These are phyloP conservation scores for Ceratocystis albifundus DNA, from an alignment of 2,329 filamentous ascomycete species.

Conservation along the genomic window DNA sequence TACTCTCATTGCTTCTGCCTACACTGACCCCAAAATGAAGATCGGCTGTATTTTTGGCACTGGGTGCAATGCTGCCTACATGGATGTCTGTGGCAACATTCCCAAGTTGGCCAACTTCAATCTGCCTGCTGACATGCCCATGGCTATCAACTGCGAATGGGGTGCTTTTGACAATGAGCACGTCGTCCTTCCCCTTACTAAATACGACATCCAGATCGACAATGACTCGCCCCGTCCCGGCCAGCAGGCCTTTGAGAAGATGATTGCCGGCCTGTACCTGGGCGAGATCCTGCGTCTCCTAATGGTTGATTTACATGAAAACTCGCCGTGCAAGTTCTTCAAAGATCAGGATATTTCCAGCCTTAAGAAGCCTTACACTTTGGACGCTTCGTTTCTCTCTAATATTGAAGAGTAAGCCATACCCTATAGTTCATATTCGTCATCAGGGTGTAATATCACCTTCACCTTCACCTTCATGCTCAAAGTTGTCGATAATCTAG, in stretches of 20 bases:
- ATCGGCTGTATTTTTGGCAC: constrained; percentile 98
- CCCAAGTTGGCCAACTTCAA: constrained; percentile 91
- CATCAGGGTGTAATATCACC: neutral
- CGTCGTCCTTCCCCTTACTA: constrained; percentile 71
- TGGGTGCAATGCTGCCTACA: constrained; percentile 95
- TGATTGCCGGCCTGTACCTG: constrained; percentile 89
- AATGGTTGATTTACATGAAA: constrained; percentile 74
- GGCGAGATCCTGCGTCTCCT: constrained; percentile 90
- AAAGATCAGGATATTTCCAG: constrained; percentile 67
- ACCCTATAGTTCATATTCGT: neutral
- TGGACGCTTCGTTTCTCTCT: constrained; percentile 89
- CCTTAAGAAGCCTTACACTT: constrained; percentile 73
- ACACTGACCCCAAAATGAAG: constrained; percentile 86
- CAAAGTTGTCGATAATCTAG: neutral
- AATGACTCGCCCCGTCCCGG: constrained; percentile 83
- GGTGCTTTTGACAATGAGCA: constrained; percentile 94
- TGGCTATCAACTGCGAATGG: constrained; percentile 97
- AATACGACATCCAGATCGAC: constrained; percentile 80
- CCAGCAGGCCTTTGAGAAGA: constrained; percentile 95
- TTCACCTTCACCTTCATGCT: neutral
- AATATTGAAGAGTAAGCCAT: constrained; percentile 67
- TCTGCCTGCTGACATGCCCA: constrained; percentile 67
- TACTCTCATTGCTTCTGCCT: constrained; percentile 89
- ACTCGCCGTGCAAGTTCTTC: constrained; percentile 64
- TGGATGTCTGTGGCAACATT: constrained; percentile 83